Evolutionary conservation across 2,329 filamentous ascomycete genomes (phyloP), one percentile per base, ranked within the genome.

Genomic region (Colletotrichum sp.): DNA sequence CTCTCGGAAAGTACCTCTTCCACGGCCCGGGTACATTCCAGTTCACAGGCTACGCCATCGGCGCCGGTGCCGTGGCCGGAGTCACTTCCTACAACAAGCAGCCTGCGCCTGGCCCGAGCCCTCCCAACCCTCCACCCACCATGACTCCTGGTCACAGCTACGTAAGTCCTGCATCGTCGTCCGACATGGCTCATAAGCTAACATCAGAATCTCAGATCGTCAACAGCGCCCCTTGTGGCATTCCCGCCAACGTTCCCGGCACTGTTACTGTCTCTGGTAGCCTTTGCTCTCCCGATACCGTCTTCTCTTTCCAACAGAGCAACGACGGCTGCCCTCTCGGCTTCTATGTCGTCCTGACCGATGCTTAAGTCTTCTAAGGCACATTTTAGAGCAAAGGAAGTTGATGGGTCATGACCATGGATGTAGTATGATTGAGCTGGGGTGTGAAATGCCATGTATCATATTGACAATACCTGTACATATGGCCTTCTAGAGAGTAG

Each of bases 61-160:
- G 74, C n/a, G 70, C 7, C 71, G 71, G 74, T 8, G 74, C 71
- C 28, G 72, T 75, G 74, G 66, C 34, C 39, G 74, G 74, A 76
- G 39, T 48, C 9, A 48, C 74, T 6, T 65, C 74, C 8, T 76
- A 70, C 39, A 76, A 76, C 24, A 64, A 52, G 12, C 74, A 69
- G 60, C 71, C 74, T 32, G 74, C 71, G 8, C 21, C 74, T 57
- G 74, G 74, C 64, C 74, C 74, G 4, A 76, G 28, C 65, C 74
- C 74, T 18, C 74, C 71, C 3, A 74, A 69, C 43, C 74, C 74
- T 5, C 74, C 74, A 1, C 74, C 74, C 6, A 55, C 9, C 59
- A 76, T 76, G 74, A 70, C 65, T 6, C 74, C 74, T 2, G 74
- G 74, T 2, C 57, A 76, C 36, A 76, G 70, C 70, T 76, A 76